Evolutionary conservation across 371 early-diverging fungal genomes (phyloP), one percentile per base, ranked within the genome.

Genomic region (Mortierella polycephala): DNA sequence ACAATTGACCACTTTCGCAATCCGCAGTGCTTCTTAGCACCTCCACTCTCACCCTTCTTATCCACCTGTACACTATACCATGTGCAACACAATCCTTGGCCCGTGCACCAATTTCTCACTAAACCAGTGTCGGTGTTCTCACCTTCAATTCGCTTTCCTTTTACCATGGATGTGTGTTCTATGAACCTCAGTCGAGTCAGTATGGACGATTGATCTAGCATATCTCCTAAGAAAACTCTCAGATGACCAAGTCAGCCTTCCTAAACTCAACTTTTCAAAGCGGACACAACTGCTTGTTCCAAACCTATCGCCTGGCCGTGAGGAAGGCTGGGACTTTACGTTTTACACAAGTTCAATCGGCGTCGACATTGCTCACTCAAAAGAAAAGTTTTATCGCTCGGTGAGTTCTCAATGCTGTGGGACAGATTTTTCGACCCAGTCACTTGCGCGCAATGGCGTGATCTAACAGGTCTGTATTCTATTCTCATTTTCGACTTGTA

Each of bases 191-290:
- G 84, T 87, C n/a, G 85, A 89, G 39, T 91, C 92, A n/a, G 84
- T 94, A 0, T 96, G 96, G 96, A 94, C 96, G 14, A 93, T 96
- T 53, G 95, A 96, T 80, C 83, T 96, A 56, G 95, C 91, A 2
- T 92, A 90, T 69, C 75, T 95, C 18, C 77, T 96, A 52, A 84
- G 87, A 52, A 86, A 87, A 30, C 63, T 79, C 40, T 79, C 80
- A 18, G 65, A 79, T 49, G 80, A 79, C 52, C 80, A 73, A 60
- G 67, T 51, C 60, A 57, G 60, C 7, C 10, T 73, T 40, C 80
- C 64, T 16, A 54, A 49, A 10, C 44, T 66, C 53, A 49, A 59
- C 16, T 67, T 62, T 21, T 59, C 67, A 30, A 69, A 51, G 47
- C 60, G 62, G 20, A n/a, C 62, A 11, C 69, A 57, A 7, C 59